Evolutionary conservation across 306 rosid species (phyloP), one percentile per base, ranked within the genome.

Genomic region (Erythrophleum fordii): DNA sequence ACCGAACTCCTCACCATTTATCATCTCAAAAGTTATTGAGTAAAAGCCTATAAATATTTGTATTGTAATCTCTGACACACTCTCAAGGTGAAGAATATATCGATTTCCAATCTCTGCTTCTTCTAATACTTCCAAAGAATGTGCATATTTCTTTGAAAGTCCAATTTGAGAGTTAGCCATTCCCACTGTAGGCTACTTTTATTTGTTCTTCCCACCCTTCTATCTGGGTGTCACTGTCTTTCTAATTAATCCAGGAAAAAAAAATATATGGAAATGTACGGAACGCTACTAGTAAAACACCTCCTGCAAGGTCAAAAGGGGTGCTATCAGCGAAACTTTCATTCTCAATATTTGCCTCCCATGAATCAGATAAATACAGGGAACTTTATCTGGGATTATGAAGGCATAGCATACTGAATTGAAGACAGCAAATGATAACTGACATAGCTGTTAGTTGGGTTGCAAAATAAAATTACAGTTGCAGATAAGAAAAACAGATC

Each of bases 301-400:
- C 86, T 80, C 80, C 72, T 0, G 55, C 61, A 69, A 78, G 66
- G 23, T 86, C 56, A 64, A 55, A 44, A 76, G 69, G 69, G 77
- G 69, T 53, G 82, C 67, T 80, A 80, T 76, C 81, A 56, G 87
- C 75, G 45, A 83, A 72, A 44, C 41, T 76, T 83, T 80, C 85
- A 11, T 23, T 8, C 5, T 45, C 69, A 53, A 59, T 86, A 20
- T 86, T 52, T 69, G 85, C 89, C 83, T 86, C 69, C 79, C 83
- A 83, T 83, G 85, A 84, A 86, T 77, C 90, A 85, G 84, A 86
- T 80, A 80, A 85, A 86, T 72, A 72, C 71, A 68, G 53, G 78
- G 42, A 62, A 78, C 65, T 82, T 75, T 85, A 80, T 81, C 86
- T 46, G 88, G 89, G 90, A 83, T 83, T 87, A 81, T 48, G 89